phyloP scores from a whole-genome alignment of 352 stramenopile genomes.

The Hyaloperonospora brassicae region DNA sequence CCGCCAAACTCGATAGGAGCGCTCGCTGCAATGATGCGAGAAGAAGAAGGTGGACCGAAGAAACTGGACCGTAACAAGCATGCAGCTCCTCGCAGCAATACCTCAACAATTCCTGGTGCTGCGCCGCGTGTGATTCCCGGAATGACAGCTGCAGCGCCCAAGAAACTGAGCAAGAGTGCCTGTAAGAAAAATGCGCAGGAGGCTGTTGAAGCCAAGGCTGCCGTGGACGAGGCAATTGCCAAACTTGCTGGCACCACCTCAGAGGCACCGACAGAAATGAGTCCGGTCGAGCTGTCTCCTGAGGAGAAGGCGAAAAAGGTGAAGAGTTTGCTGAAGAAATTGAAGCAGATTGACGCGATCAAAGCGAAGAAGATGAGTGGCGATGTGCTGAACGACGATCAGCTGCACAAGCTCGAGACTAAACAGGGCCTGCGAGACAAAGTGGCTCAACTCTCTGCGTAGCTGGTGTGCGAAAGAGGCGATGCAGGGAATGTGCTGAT shows the following conservation, averaged over 20 bases:
- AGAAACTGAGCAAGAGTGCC: constrained; percentile 74
- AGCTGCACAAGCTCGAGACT: constrained; percentile 65
- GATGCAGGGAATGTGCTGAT: too few relatives aligned
- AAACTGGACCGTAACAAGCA: constrained; percentile 86
- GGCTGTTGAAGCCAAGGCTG: constrained; percentile 52
- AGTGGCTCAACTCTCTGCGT: constrained; percentile 46
- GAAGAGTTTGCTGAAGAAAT: constrained; percentile 77
- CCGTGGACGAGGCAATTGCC: constrained; percentile 50
- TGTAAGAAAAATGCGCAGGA: constrained; percentile 84
- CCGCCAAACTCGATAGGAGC: constrained; percentile 82
- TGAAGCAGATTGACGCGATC: constrained; percentile 83
- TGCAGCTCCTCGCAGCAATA: constrained; percentile 33
- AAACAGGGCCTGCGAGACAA: constrained; percentile 62
- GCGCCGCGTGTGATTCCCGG: constrained; percentile 48
- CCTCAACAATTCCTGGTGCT: constrained; percentile 37
- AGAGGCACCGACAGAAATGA: constrained; percentile 14
- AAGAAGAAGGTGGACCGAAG: constrained; percentile 66
- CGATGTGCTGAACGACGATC: constrained; percentile 74
- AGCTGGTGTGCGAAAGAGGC: constrained; percentile 6
- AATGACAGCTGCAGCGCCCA: constrained; percentile 46
- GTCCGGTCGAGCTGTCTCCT: constrained; percentile 34
- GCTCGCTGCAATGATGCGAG: constrained; percentile 90
- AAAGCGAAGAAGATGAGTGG: constrained; percentile 67
- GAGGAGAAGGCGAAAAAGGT: constrained; percentile 84
- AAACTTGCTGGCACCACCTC: constrained; percentile 25